Evolutionary conservation across 2,329 filamentous ascomycete genomes (phyloP).

Genomic region (Beauveria rudraprayagi): DNA sequence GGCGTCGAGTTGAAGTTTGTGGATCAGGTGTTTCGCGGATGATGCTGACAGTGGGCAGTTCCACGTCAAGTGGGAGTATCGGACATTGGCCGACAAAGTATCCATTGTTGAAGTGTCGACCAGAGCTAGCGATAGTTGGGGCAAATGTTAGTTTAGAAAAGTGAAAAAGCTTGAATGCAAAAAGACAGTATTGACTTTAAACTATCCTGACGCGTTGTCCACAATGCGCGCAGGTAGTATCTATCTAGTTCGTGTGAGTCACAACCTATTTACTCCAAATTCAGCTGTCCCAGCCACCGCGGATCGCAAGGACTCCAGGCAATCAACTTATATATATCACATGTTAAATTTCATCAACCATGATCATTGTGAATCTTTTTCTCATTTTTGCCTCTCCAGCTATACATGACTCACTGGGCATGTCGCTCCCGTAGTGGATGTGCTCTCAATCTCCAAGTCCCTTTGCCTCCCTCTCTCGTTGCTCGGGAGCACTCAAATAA

Average conservation of each 20-base stretch:
- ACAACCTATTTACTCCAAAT: not conserved
- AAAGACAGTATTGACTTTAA: no score
- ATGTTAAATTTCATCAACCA: not conserved
- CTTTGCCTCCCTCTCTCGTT: conserved; percentile 36
- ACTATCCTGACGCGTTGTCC: no score
- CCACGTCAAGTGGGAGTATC: conserved; percentile 2
- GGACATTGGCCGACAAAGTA: not conserved
- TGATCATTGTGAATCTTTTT: not conserved
- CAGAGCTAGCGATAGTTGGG: not conserved
- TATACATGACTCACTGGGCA: conserved; percentile 40
- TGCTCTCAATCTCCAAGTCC: conserved; percentile 28
- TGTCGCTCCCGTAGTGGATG: conserved; percentile 28
- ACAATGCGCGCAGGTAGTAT: no score
- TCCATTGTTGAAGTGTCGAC: not conserved
- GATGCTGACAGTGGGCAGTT: conserved; percentile 4
- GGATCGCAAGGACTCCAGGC: not conserved
- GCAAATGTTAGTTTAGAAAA: not conserved
- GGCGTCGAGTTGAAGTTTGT: not conserved
- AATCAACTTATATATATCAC: no score
- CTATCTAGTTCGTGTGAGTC: not conserved
- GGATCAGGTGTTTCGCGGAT: not conserved
- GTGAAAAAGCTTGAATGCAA: no score
- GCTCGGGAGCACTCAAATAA: conserved; percentile 33
- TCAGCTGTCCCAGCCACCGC: not conserved
- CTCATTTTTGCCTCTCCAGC: conserved; percentile 16